Base-by-base conservation (phyloP, 441 rosid genomes). In the Jatropha multifida region DNA sequence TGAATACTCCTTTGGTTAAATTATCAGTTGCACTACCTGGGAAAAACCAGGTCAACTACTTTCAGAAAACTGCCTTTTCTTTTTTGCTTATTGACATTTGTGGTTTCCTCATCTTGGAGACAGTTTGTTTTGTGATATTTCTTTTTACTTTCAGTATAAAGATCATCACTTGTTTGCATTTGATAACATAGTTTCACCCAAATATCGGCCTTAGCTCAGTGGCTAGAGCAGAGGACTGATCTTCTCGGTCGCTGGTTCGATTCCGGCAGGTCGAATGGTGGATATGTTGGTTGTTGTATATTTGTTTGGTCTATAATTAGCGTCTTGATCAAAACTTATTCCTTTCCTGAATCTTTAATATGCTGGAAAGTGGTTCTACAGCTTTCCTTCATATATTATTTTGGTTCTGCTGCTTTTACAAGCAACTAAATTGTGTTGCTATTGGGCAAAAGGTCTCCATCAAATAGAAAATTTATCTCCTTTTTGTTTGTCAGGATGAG, bases 201-300 rank as follows among this genome's bases (percentile, higher is more conserved):
- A 65, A 81, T 27, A n/a, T 76, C 38, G 73, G 67, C 81, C 78
- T 80, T 84, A 82, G 83, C 85, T 80, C 79, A 74, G 83, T 73
- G 85, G 83, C 71, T 69, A 81, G 83, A 80, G 78, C 77, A 52
- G 81, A 80, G 79, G 77, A 74, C 69, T 81, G 41, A 66, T 84
- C 75, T 80, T 84, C 80, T 66, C 17, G 82, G 66, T 75, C 38
- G 46, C 80, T 79, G 81, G 79, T 74, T 74, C 65, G 23, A 77
- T 73, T 81, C 76, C 65, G 68, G 75, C 78, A 68, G 81, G 82
- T 83, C 42, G 40, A 74, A 40, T 64, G 74, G 27, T 52, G 65
- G 46, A 20, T 41, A 65, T 72, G 48, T 68, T 23, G 68, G 38
- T 23, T 60, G 64, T 15, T 17, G 27, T 48, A 23, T 59, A 7